Conservation (phyloP, 306 rosid species). For the Quercus aquifolioides region DNA sequence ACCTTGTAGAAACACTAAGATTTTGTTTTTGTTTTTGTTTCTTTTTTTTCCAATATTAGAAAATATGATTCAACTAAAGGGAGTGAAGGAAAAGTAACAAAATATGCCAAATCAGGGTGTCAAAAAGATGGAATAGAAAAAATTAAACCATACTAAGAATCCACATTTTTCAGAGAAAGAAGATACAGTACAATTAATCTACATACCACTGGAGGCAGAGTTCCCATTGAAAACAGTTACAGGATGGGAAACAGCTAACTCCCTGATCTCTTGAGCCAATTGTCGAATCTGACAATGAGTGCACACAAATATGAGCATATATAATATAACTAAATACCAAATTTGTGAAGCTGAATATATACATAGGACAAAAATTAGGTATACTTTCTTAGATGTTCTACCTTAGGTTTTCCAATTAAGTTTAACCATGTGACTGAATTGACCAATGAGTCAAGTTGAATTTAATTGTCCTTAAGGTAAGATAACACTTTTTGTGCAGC, state of each 20-base stretch:
- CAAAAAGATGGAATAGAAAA: neutral
- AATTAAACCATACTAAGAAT: neutral
- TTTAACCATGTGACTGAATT: neutral
- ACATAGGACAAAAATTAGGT: neutral
- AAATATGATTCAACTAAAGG: neutral
- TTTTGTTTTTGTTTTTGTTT: no score
- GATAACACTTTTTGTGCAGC: no score
- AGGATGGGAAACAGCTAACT: constrained; percentile 59
- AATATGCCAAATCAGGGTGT: neutral
- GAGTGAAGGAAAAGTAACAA: neutral
- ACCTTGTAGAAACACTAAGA: no score
- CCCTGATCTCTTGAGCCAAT: constrained; percentile 72
- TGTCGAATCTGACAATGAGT: constrained; percentile 58
- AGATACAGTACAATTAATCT: constrained; percentile 8
- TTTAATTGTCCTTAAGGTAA: no score
- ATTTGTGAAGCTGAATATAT: neutral
- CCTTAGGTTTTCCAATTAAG: neutral
- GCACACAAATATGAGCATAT: neutral
- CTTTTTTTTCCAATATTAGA: no score
- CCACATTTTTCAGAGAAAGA: neutral
- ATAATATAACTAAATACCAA: neutral
- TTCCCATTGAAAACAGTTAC: constrained; percentile 55
- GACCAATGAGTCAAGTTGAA: no score
- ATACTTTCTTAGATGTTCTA: no score
- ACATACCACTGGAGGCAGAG: constrained; percentile 52